Evolutionary conservation across 768 basidiomycete species (phyloP).

Genomic region (Mycena rebaudengoi): DNA sequence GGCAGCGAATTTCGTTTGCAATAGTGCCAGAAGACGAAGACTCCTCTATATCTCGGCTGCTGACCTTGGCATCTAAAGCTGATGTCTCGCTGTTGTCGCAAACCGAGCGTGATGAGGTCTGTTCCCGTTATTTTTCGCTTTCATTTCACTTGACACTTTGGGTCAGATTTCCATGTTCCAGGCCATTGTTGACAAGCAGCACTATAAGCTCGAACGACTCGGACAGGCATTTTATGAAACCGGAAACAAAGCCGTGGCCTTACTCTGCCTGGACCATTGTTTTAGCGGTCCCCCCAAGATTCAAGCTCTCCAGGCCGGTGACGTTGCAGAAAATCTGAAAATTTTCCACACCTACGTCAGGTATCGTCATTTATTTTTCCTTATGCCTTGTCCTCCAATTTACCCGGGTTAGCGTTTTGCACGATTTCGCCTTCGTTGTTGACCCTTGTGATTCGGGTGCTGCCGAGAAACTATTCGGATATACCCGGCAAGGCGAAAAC

Average conservation of each 20-base stretch:
- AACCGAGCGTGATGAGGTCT: constrained; percentile 22
- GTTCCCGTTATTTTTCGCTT: not conserved
- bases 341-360: constrained; percentile 46
- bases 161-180: constrained; percentile 46
- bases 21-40: constrained; percentile 23
- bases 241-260: constrained; percentile 42
- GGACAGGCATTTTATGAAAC: constrained; percentile 38
- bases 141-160: not conserved
- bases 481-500: constrained; percentile 8
- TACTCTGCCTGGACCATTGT: constrained; percentile 54
- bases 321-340: constrained; percentile 40
- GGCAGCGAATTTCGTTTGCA: constrained; percentile 55
- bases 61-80: constrained; percentile 33
- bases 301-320: constrained; percentile 28
- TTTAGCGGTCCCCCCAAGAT: constrained; percentile 41
- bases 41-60: constrained; percentile 27
- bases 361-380: too few relatives aligned
- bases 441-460: constrained; percentile 13
- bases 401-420: too few relatives aligned
- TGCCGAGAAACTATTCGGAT: constrained; percentile 19
- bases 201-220: constrained; percentile 39
- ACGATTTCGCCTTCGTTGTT: constrained; percentile 4
- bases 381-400: too few relatives aligned
- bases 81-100: constrained; percentile 19
- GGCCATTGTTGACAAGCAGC: constrained; percentile 36